Evolutionary conservation across 345 rosid species (phyloP), one percentile per base, ranked within the genome.

Genomic region (Hevea brasiliensis): DNA sequence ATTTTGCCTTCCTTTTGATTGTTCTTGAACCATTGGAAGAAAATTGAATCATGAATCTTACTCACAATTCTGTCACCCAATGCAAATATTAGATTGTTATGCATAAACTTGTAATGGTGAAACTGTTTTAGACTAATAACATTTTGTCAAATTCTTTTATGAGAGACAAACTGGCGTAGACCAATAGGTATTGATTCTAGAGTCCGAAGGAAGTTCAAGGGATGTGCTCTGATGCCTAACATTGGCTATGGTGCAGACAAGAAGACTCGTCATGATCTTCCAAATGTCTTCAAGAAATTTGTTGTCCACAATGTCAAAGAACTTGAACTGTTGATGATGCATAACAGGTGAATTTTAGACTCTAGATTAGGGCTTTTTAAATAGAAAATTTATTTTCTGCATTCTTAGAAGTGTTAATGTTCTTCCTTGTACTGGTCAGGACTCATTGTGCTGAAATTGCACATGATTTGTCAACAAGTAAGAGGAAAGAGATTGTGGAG

Each of bases 181-280:
- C 97, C 97, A 7, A 93, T 91, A 82, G 98, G 93, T 89, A 91
- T 91, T 70, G 95, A 89, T 54, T 91, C 97, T 0, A 84, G 97
- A 13, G 95, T 91, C 12, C 55, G 95, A 15, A 86, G 97, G 75
- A 93, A 91, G 90, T 93, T 93, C 79, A 91, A 89, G 68, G 98
- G 95, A 70, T 81, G 82, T 21, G 88, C 95, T 11, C 59, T 91
- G 73, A 91, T 91, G 93, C 97, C 97, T 42, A 93, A 91, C 71
- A 82, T 91, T 15, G 98, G 98, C 0, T 89, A 89, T 8, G 98
- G 95, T 1, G 78, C 95, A 0, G 93, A 91, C 85, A 91, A 88
- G 83, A 93, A 88, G 81, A 89, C 95, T 0, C 92, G 92, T 13
- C 92, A 93, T 61, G 86, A 85, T 67, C 95, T 91, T 73, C 95